Evolutionary conservation across 176 grass and related monocot species (phyloP).

Genomic region (Ensete ventricosum): DNA sequence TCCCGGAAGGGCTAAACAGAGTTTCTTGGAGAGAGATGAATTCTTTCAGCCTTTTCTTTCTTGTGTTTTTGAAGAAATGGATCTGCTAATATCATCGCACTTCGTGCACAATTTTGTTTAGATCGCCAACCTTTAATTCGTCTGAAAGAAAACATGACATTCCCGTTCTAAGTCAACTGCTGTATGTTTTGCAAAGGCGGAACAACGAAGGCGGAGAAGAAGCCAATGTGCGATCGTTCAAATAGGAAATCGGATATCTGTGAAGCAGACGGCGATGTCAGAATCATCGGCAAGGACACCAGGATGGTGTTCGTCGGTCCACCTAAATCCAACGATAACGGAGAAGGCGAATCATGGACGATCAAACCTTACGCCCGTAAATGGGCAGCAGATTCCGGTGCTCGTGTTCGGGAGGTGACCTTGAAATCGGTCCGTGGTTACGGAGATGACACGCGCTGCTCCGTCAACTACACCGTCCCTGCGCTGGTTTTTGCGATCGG

Average conservation of each 20-base stretch:
- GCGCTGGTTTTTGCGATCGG: slow-evolving; percentile 69
- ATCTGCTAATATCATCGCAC: too few species aligned
- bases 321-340: too few species aligned
- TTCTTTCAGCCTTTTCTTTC: too few species aligned
- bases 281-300: slow-evolving; percentile 7
- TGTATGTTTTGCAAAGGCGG: neutral
- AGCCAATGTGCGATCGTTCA: slow-evolving; percentile 14
- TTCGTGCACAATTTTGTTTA: neutral
- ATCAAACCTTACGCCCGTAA: slow-evolving; percentile 11
- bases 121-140: neutral
- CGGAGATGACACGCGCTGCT: slow-evolving; percentile 28
- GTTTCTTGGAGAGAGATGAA: too few species aligned
- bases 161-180: neutral
- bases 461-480: slow-evolving; percentile 31
- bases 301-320: neutral
- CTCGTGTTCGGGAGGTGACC: neutral
- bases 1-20: too few species aligned
- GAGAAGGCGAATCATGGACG: neutral
- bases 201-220: neutral
- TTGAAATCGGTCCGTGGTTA: neutral
- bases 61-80: too few species aligned
- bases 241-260: neutral
- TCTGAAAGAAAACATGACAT: neutral
- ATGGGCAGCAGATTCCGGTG: neutral
- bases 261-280: slow-evolving; percentile 9